Conservation (phyloP, 2,329 filamentous ascomycete species). For the Fusarium goolgardi region DNA sequence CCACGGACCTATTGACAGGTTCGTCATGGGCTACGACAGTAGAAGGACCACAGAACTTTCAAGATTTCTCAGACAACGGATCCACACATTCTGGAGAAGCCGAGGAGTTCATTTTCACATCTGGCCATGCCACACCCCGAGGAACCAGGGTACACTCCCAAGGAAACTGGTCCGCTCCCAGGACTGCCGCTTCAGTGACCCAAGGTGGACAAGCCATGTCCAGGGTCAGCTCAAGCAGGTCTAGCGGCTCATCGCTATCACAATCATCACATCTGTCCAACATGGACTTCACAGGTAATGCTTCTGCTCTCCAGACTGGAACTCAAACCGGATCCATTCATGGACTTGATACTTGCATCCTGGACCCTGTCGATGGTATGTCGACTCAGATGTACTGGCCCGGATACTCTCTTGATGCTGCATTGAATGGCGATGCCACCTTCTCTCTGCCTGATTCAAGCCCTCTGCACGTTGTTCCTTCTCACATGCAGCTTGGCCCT, state of each 20-base stretch:
- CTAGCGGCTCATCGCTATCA: slow-evolving; percentile 59
- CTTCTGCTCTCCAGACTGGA: slow-evolving; percentile 57
- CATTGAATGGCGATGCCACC: slow-evolving; percentile 56
- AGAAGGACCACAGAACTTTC: slow-evolving; percentile 71
- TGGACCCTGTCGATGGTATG: slow-evolving; percentile 61
- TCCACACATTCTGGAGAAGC: slow-evolving; percentile 63
- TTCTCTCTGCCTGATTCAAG: slow-evolving; percentile 58
- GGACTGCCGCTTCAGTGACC: slow-evolving; percentile 50
- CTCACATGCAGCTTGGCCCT: slow-evolving; percentile 66
- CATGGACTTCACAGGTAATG: slow-evolving; percentile 66
- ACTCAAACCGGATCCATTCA: slow-evolving; percentile 55
- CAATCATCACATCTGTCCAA: slow-evolving; percentile 63
- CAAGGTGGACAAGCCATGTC: slow-evolving; percentile 55
- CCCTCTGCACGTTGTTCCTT: slow-evolving; percentile 66
- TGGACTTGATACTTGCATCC: slow-evolving; percentile 64
- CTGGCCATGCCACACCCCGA: slow-evolving; percentile 66
- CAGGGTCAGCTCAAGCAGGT: slow-evolving; percentile 55
- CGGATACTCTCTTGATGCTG: slow-evolving; percentile 59
- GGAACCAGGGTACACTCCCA: slow-evolving; percentile 58
- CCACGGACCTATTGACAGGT: slow-evolving; percentile 65
- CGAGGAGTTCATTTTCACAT: slow-evolving; percentile 66
- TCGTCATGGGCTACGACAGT: slow-evolving; percentile 67
- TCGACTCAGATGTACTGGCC: slow-evolving; percentile 64
- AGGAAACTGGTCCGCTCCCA: slow-evolving; percentile 59
- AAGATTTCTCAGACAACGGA: slow-evolving; percentile 63